A percentile compares a stretch with the other conserved stretches of the same genome.
These are phyloP conservation scores for Hibiscus syriacus DNA, from an alignment of 345 rosid species.

Conservation along the genomic window DNA sequence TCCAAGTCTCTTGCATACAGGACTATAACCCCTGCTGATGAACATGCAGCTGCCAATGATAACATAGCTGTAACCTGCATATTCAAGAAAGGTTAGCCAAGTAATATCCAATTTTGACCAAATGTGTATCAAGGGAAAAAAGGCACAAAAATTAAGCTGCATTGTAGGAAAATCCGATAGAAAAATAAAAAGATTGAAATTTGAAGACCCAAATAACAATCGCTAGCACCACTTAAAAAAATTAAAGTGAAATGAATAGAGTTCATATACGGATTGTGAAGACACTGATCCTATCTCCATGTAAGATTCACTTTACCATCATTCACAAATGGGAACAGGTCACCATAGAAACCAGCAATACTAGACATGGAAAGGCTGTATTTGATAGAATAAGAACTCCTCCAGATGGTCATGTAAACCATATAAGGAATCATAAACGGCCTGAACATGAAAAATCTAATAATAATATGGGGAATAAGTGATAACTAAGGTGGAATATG, in stretches of 20 bases:
- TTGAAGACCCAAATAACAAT: neutral
- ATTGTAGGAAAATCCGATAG: neutral
- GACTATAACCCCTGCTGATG: constrained; percentile 83
- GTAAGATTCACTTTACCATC: neutral
- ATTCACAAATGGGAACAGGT: neutral
- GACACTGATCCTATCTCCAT: neutral
- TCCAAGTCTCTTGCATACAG: constrained; percentile 66
- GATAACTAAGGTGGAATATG: neutral
- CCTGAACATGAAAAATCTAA: neutral
- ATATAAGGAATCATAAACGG: neutral
- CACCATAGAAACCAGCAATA: neutral
- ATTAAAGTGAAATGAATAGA: neutral
- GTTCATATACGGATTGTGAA: neutral
- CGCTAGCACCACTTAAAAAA: neutral
- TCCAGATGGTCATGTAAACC: neutral
- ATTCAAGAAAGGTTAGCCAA: neutral
- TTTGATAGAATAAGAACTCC: neutral
- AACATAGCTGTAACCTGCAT: constrained; percentile 78
- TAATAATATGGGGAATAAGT: neutral
- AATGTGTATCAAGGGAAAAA: neutral
- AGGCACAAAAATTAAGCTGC: neutral
- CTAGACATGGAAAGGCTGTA: neutral
- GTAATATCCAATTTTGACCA: neutral
- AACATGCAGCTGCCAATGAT: constrained; percentile 88
- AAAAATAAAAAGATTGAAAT: neutral